Evolutionary conservation across 176 grass and related monocot genomes (phyloP).

Genomic region (Ensete ventricosum): DNA sequence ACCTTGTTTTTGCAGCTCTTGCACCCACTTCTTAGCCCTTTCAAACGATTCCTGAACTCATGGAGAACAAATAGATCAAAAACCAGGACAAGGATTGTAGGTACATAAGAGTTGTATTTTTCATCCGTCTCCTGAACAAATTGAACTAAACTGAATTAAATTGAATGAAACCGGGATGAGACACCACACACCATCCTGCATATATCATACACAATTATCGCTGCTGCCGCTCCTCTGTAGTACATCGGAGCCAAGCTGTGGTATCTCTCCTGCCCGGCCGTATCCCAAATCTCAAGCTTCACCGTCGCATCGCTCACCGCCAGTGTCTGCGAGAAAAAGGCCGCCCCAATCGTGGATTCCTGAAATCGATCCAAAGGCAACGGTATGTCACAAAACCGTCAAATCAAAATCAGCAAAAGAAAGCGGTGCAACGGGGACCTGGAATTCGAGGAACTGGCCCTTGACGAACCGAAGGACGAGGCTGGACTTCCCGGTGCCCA

Average conservation of each 20-base stretch:
- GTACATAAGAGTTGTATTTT: not conserved
- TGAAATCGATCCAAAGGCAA: conserved; percentile 12
- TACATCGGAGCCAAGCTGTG: conserved; percentile 97
- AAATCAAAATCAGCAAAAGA: not conserved
- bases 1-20: conserved; percentile 24
- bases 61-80: not conserved
- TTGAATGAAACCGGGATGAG: not conserved
- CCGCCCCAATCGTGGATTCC: conserved; percentile 86
- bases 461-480: conserved; percentile 91
- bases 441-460: conserved; percentile 92
- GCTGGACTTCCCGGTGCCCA: conserved; percentile 89
- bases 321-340: conserved; percentile 90
- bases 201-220: conserved; percentile 84
- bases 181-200: conserved; percentile 30
- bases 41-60: conserved; percentile 18
- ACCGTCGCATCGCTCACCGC: conserved; percentile 65
- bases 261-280: conserved; percentile 86
- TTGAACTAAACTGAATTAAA: not conserved
- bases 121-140: too few relatives aligned
- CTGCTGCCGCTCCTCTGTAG: conserved; percentile 74
- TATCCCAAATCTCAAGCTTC: conserved; percentile 98
- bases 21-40: conserved; percentile 25
- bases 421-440: conserved; percentile 23
- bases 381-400: not conserved
- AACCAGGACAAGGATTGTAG: not conserved